Conservation (phyloP, 805 yeast genomes). For the Saturnispora saitoi region DNA sequence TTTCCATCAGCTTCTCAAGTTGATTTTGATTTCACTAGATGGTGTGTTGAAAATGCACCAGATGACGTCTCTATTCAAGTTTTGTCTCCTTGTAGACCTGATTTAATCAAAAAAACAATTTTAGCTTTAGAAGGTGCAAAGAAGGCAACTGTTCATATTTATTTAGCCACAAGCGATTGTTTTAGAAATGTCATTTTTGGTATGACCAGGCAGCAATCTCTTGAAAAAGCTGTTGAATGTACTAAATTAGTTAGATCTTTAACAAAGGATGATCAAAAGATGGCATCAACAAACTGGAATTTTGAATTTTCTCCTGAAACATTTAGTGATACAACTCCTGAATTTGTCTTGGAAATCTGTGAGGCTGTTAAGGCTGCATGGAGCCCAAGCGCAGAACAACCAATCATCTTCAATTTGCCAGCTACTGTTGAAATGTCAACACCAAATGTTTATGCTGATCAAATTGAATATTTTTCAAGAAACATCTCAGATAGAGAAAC, state of each 20-base stretch:
- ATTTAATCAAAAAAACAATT: slow-evolving; percentile 59
- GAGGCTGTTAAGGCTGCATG: slow-evolving; percentile 71
- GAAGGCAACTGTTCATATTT: slow-evolving; percentile 66
- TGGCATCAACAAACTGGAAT: slow-evolving; percentile 52
- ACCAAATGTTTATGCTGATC: slow-evolving; percentile 80
- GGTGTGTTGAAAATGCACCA: slow-evolving; percentile 66
- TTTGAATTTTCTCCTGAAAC: slow-evolving; percentile 79
- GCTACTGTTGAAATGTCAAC: slow-evolving; percentile 80
- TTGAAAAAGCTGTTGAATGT: slow-evolving; percentile 53
- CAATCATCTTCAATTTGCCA: slow-evolving; percentile 73
- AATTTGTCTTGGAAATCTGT: slow-evolving; percentile 55
- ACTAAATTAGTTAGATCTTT: slow-evolving; percentile 53
- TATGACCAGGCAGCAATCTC: slow-evolving; percentile 49
- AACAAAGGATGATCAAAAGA: slow-evolving; percentile 59
- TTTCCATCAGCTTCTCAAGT: slow-evolving; percentile 76
- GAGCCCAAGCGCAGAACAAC: slow-evolving; percentile 56
- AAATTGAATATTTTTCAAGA: slow-evolving; percentile 63
- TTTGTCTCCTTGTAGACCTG: slow-evolving; percentile 68
- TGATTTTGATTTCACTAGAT: slow-evolving; percentile 74
- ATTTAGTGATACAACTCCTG: slow-evolving; percentile 61
- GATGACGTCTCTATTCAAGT: slow-evolving; percentile 72
- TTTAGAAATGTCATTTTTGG: slow-evolving; percentile 67
- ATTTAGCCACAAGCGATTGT: slow-evolving; percentile 67
- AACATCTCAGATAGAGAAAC: slow-evolving; percentile 58
- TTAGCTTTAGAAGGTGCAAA: slow-evolving; percentile 70